Evolutionary conservation across 2,329 filamentous ascomycete species (phyloP), one percentile per base, ranked within the genome.

Genomic region (Celoporthe dispersa): DNA sequence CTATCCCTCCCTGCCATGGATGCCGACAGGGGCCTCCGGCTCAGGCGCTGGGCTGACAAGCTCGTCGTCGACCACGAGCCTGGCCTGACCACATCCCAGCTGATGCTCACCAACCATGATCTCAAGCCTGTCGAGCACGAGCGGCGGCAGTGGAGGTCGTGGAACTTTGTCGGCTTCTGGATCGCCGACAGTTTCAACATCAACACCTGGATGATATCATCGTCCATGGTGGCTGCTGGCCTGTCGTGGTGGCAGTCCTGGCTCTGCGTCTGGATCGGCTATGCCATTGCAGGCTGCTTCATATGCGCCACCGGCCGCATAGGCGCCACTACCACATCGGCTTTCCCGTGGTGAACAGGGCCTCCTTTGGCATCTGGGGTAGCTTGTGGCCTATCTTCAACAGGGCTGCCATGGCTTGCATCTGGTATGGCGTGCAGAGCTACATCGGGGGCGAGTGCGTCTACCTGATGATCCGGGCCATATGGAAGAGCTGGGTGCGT

Each of bases 151-250:
- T 98, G 94, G 94, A 90, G 90, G 25, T 83, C 91, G 39, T 94
- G 92, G 89, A 97, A 97, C 80, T 97, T 94, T 78, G 91, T 97
- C 55, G 92, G 89, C 19, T 96, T 96, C 78, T 95, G 93, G 93
- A 87, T 96, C 76, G 91, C 92, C 39, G 92, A 95, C 80, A 92
- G 89, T 0, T 94, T 94, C 83, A 95, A 95, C 79, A 93, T 96
- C 78, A 96, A 95, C 80, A 96, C 93, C 1, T 97, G 93, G 94
- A 97, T 97, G 93, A 96, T 97, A 73, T 92, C 92, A 0, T 93
- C 92, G 1, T 90, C 92, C 51, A 94, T 94, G 88, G 93, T 97
- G 44, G 87, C 91, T 1, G 84, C 82, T 63, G 93, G 93, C 16
- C 84, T 97, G 31, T 93, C 92, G 9, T 97, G 94, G 94, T 97